Evolutionary conservation across 2,329 filamentous ascomycete genomes (phyloP).

Genomic region (Penicillium sp.): DNA sequence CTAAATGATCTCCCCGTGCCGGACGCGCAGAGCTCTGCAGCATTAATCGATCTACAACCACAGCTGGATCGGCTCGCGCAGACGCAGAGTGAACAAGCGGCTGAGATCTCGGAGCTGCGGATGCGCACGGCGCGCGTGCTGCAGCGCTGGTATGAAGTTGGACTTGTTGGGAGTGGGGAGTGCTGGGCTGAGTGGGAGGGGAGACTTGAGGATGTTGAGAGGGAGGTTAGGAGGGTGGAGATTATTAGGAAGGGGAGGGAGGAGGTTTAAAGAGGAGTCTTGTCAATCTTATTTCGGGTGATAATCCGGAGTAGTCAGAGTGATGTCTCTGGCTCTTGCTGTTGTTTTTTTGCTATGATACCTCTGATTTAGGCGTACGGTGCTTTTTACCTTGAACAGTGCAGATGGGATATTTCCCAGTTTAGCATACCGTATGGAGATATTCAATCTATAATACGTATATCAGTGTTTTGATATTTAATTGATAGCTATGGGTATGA

Average conservation of each 20-base stretch:
- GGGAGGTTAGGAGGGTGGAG: conserved; percentile 63
- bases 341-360: conserved; percentile 2
- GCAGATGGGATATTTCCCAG: not conserved
- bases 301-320: not conserved
- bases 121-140: conserved; percentile 51
- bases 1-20: conserved; percentile 49
- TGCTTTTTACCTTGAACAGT: not conserved
- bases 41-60: conserved; percentile 45
- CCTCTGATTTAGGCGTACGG: not conserved
- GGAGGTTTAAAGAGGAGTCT: conserved; percentile 31
- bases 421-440: not conserved
- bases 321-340: not conserved
- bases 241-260: conserved; percentile 54
- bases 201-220: conserved; percentile 64
- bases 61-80: conserved; percentile 37
- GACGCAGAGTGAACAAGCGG: conserved; percentile 41
- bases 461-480: not conserved
- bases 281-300: not conserved
- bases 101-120: conserved; percentile 42
- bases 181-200: conserved; percentile 70
- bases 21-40: conserved; percentile 40
- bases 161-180: conserved; percentile 65
- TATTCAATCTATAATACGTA: not conserved
- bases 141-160: conserved; percentile 70
- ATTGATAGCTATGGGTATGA: not conserved